Base-by-base conservation (phyloP, 2,329 filamentous ascomycete genomes). In the Xylariaceae sp. region DNA sequence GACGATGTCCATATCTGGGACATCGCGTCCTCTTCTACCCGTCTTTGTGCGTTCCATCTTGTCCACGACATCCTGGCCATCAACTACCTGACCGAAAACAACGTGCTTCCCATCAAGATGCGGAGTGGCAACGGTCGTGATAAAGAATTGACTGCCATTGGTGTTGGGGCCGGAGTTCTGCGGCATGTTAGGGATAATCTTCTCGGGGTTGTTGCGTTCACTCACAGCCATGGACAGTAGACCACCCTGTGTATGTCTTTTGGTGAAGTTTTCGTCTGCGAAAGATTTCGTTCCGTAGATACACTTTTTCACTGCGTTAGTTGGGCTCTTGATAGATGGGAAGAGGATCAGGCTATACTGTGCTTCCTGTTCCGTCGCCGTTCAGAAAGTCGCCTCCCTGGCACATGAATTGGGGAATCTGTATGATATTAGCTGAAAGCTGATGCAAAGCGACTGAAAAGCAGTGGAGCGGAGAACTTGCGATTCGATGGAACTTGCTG, bases 381-480 rank as follows among this genome's bases (percentile, higher is more conserved):
- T 96, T 91, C 56, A 96, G 76, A 70, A 97, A 97, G 71, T 99
- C 94, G 48, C 94, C 94, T 42, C 93, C 93, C 71, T 99, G 94
- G 65, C 94, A 89, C 93, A 97, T 97, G 75, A 97, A 97, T 65
- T 89, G 88, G 73, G 89, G 89, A 70, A 97, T 96, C 90, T 95
- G n/a, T 18, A 3, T 7, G 18, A 40, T 60, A 28, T n/a, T 31
- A 39, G 40, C 42, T 34, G 17, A 42, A 28, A 36, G 31, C 16
- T 16, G n/a, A 18, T 16, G 33, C 13, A 45, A 14, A 10, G 33
- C 41, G 33, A 42, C 14, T 22, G 38, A 42, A 38, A 22, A 12
- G 11, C 13, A 28, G 39, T 1, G 16, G 19, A 42, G 16, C 9
- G 38, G 6, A 13, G 47, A 42, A 77, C 87, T 64, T 73, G 95